These are phyloP conservation scores for Debaryomyces psychrophilus DNA, from an alignment of 1,139 yeast genomes.

Conservation along the genomic window DNA sequence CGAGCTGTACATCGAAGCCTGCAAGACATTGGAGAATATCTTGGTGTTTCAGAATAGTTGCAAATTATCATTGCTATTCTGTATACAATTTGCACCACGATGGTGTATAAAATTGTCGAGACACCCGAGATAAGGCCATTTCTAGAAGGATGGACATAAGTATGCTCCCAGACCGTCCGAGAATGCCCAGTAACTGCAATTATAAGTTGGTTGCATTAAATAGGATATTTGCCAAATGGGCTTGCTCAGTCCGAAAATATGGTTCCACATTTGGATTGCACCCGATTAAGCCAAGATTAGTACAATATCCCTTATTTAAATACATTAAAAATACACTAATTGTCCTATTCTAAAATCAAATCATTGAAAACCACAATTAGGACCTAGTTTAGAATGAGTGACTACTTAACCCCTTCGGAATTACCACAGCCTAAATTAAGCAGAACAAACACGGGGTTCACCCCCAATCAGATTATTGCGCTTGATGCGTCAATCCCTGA, in stretches of 20 bases:
- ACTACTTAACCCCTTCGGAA: conserved; percentile 45
- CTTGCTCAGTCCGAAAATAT: not conserved
- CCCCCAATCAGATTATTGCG: conserved; percentile 85
- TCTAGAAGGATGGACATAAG: no score
- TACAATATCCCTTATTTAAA: not conserved
- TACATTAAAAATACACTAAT: not conserved
- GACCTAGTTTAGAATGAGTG: conserved; percentile 32
- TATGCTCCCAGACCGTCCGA: no score
- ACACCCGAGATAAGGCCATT: no score
- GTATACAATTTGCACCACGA: not conserved
- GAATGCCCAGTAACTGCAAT: not conserved
- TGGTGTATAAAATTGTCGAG: no score
- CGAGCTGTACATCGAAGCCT: not conserved
- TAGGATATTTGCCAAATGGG: conserved; percentile 1
- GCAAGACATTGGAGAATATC: not conserved
- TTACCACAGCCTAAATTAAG: conserved; percentile 51
- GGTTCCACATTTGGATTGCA: conserved; percentile 6
- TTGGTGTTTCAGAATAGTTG: not conserved
- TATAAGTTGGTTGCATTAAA: not conserved
- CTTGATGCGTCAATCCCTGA: conserved; percentile 83
- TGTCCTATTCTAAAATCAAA: not conserved
- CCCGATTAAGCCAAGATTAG: conserved; percentile 2
- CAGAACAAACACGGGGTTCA: conserved; percentile 85
- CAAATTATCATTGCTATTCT: not conserved
- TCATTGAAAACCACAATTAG: not conserved